Evolutionary conservation across 2,329 filamentous ascomycete species (phyloP), one percentile per base, ranked within the genome.

Genomic region (Trichoderma koningiopsis): DNA sequence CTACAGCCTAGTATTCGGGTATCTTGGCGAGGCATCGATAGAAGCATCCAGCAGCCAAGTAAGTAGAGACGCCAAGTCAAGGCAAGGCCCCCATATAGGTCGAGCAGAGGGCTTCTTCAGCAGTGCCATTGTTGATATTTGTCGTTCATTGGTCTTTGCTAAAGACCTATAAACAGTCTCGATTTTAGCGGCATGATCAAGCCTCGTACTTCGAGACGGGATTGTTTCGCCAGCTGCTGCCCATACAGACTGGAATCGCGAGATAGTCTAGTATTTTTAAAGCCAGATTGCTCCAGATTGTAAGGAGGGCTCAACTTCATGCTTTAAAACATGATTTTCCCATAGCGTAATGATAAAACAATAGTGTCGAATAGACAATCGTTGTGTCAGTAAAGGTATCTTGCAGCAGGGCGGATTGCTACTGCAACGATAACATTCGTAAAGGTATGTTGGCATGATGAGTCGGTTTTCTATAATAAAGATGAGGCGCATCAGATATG

Each of bases 131-230:
- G 53, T 76, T 79, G 59, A 84, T 70, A 62, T 78, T 79, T 69
- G 71, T 74, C n/a, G 71, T 71, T 4, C 82, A 79, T 47, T 81
- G 78, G 5, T 31, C 70, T 40, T 75, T 75, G 70, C 72, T 71
- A 84, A 79, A 0, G 76, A 79, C 8, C 75, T 76, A 82, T 83
- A 85, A n/a, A 79, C 72, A 2, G 73, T 55, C 63, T 81, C 74
- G n/a, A 84, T 68, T 2, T 71, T 74, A n/a, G 75, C 2, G 1
- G 73, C 77, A 69, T 84, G 79, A 1, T 31, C 4, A 31, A 5
- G 70, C 73, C 35, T 72, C 71, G 70, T 81, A 84, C 69, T 81
- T 84, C 0, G 76, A 75, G 11, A 69, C 72, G 4, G 84, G 80
- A 61, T 83, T 81, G 5, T 19, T 6, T 40, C 8, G 5, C 14